A percentile compares a stretch with the other conserved stretches of the same genome.
phyloP scores from a whole-genome alignment of 1,139 yeast genomes.

The Hemisphaericaspora xylofermentans region DNA sequence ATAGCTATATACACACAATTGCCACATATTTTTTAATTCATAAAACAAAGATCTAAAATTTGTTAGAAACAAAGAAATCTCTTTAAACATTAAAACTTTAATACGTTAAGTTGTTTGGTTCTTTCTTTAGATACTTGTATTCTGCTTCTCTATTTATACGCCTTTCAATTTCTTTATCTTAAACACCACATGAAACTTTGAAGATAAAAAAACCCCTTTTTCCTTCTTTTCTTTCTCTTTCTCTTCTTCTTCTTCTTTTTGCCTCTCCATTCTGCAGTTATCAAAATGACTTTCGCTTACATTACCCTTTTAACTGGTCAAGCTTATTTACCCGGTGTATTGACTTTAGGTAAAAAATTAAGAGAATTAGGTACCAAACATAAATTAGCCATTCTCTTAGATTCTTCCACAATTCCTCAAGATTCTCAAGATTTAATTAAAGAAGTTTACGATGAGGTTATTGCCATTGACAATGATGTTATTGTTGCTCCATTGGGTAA shows the following conservation, averaged over 20 bases:
- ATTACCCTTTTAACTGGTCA: constrained; percentile 31
- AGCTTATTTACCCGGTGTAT: constrained; percentile 32
- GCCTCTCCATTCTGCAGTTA: not conserved
- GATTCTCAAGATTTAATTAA: constrained; percentile 20
- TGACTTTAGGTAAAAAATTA: constrained; percentile 26
- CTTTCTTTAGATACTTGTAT: too few species aligned
- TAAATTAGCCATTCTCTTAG: constrained; percentile 24
- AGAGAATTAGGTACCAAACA: constrained; percentile 20
- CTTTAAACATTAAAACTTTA: too few species aligned
- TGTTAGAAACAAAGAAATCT: too few species aligned
- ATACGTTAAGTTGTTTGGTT: too few species aligned
- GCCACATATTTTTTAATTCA: too few species aligned
- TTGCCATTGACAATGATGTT: constrained; percentile 23
- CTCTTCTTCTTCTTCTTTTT: not conserved
- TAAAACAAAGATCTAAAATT: too few species aligned
- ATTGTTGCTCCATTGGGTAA: constrained; percentile 22
- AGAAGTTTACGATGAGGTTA: constrained; percentile 25
- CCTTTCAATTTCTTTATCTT: too few species aligned
- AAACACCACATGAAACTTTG: too few species aligned
- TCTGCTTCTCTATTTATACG: too few species aligned
- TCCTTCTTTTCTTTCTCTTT: not conserved
- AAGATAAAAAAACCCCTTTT: too few species aligned
- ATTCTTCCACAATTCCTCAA: constrained; percentile 17
- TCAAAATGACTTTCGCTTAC: constrained; percentile 23
- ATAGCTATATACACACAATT: too few species aligned